phyloP scores from a whole-genome alignment of 106 monocot genomes.

The Platanthera zijinensis region DNA sequence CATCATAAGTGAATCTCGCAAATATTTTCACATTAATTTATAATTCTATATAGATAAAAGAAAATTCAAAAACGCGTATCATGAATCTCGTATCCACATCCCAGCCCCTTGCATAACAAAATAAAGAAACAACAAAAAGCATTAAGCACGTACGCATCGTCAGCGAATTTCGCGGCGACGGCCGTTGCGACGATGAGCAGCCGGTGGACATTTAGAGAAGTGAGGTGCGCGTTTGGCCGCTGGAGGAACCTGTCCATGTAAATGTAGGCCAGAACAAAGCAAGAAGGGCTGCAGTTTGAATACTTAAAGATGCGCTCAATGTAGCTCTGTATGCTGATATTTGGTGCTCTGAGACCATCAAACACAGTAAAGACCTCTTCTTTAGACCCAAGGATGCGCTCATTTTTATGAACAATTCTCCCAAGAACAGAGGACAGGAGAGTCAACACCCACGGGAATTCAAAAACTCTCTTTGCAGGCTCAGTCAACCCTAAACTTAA shows the following conservation, averaged over 20 bases:
- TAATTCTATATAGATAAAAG: no score
- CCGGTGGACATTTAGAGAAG: conserved; percentile 64
- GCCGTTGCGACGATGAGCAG: conserved; percentile 55
- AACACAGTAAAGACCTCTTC: conserved; percentile 40
- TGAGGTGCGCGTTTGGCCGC: conserved; percentile 40
- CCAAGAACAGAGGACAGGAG: conserved; percentile 49
- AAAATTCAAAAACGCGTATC: no score
- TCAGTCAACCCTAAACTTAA: conserved; percentile 39
- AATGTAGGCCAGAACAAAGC: conserved; percentile 61
- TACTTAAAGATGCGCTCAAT: conserved; percentile 72
- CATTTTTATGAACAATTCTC: conserved; percentile 41
- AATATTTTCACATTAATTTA: no score
- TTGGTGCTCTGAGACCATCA: conserved; percentile 57
- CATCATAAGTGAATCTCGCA: no score
- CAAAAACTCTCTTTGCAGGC: conserved; percentile 25
- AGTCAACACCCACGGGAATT: conserved; percentile 38
- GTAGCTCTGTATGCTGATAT: conserved; percentile 40
- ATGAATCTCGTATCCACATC: no score
- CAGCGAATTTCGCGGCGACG: conserved; percentile 70
- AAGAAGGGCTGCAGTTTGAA: conserved; percentile 69
- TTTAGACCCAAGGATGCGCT: conserved; percentile 28
- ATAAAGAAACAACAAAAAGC: neutral
- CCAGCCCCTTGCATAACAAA: no score
- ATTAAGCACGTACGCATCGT: conserved; percentile 56
- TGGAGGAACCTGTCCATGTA: conserved; percentile 66